Percentiles rank a stretch among this genome's conserved stretches.
Evolutionary conservation across 805 yeast species (phyloP).

Genomic region (Wickerhamomyces chambardii): DNA sequence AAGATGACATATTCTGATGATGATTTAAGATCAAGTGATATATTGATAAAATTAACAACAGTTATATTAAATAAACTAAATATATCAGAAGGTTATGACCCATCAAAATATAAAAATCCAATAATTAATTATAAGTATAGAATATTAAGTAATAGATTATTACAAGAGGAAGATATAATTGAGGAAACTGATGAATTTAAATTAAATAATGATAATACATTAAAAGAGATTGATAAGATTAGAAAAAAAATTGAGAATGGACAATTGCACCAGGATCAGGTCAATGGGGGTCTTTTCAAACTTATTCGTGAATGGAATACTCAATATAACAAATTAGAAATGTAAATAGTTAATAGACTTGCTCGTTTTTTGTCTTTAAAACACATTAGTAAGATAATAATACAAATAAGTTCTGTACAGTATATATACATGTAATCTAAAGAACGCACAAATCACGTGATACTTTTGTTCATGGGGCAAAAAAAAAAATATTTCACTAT

Average conservation of each 20-base stretch:
- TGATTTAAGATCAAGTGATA: neutral
- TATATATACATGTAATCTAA: too few species aligned
- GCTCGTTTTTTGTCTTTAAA: too few species aligned
- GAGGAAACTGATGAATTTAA: conserved; percentile 4
- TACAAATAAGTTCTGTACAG: too few species aligned
- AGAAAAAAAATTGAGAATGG: conserved; percentile 20
- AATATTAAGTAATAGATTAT: conserved; percentile 51
- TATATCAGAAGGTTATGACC: conserved; percentile 41
- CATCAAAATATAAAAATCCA: conserved; percentile 56
- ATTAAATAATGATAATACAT: conserved; percentile 24
- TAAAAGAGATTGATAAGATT: conserved; percentile 19
- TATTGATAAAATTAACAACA: conserved; percentile 13
- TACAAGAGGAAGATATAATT: conserved; percentile 37
- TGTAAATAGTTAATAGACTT: too few species aligned
- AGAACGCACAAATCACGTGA: too few species aligned
- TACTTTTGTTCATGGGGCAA: too few species aligned
- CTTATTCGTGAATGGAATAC: conserved; percentile 26
- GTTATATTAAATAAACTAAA: conserved; percentile 25
- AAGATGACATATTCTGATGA: conserved; percentile 3
- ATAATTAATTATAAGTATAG: conserved; percentile 58
- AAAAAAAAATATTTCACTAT: too few species aligned
- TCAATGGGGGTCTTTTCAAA: too few species aligned
- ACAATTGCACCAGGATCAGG: conserved; percentile 7
- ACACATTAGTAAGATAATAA: too few species aligned
- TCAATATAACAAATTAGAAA: conserved; percentile 11